Conservation (phyloP, 192 early-diverging fungal species). For the Entrophospora sp. region DNA sequence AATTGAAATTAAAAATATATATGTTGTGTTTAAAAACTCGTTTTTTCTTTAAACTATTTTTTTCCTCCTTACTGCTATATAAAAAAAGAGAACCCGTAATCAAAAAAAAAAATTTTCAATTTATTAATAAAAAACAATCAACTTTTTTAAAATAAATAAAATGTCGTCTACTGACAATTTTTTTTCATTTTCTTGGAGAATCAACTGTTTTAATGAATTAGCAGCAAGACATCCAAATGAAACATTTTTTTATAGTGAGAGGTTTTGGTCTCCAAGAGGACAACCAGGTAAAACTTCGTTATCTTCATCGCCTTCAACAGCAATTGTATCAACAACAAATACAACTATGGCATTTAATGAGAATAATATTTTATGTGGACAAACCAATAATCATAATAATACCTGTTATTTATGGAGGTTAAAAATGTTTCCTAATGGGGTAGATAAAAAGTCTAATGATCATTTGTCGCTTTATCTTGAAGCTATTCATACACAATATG, state of each 20-base stretch:
- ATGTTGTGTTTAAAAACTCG: too few relatives aligned
- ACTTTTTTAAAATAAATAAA: too few relatives aligned
- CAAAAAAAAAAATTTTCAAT: too few relatives aligned
- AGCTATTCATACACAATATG: not conserved
- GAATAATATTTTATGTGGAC: not conserved
- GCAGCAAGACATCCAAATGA: not conserved
- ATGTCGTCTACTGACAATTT: too few relatives aligned
- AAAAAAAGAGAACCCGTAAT: too few relatives aligned
- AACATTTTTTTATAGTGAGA: constrained; percentile 14
- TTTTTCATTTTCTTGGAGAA: constrained; percentile 9
- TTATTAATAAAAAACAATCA: too few relatives aligned
- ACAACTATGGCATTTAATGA: not conserved
- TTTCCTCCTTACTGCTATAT: too few relatives aligned
- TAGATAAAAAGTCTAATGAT: not conserved
- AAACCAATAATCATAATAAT: not conserved
- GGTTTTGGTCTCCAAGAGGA: constrained; percentile 17
- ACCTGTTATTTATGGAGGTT: constrained; percentile 5
- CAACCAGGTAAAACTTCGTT: not conserved
- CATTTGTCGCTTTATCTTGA: not conserved
- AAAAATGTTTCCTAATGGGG: constrained; percentile 8
- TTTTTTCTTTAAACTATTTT: too few relatives aligned
- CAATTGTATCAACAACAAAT: not conserved
- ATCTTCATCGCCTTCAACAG: not conserved
- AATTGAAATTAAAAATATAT: too few relatives aligned
- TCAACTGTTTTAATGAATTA: constrained; percentile 1